Evolutionary conservation across 2,329 filamentous ascomycete genomes (phyloP).

Genomic region (Botryotinia calthae): DNA sequence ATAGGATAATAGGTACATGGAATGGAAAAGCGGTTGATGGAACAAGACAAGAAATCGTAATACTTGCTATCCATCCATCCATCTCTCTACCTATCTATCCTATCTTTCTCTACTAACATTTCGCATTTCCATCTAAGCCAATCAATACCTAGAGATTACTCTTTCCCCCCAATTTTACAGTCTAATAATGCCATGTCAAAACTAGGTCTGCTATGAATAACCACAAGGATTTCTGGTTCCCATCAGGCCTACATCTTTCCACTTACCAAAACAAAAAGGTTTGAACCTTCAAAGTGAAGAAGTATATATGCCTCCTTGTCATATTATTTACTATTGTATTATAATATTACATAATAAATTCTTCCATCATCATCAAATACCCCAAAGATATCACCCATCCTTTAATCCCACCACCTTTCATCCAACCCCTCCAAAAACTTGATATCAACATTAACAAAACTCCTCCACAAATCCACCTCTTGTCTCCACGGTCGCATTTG

Average conservation of each 20-base stretch:
- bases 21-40: background rate
- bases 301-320: background rate
- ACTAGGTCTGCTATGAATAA: background rate
- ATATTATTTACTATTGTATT: background rate
- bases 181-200: background rate
- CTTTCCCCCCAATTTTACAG: no score
- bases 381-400: background rate
- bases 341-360: background rate
- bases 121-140: background rate
- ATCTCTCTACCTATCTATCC: no score
- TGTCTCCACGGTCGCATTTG: constrained; percentile 49
- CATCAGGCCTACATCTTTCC: background rate
- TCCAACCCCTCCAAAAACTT: constrained; percentile 46
- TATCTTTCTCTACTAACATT: background rate
- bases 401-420: constrained; percentile 24
- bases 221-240: background rate
- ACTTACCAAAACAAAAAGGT: background rate
- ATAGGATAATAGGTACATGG: background rate
- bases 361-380: background rate
- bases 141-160: background rate
- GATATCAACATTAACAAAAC: constrained; percentile 49
- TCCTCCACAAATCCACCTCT: constrained; percentile 52
- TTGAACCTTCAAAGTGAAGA: background rate
- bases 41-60: background rate
- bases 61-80: background rate